Evolutionary conservation across 2,329 filamentous ascomycete genomes (phyloP), one percentile per base, ranked within the genome.

Genomic region (Aspergillus sp.): DNA sequence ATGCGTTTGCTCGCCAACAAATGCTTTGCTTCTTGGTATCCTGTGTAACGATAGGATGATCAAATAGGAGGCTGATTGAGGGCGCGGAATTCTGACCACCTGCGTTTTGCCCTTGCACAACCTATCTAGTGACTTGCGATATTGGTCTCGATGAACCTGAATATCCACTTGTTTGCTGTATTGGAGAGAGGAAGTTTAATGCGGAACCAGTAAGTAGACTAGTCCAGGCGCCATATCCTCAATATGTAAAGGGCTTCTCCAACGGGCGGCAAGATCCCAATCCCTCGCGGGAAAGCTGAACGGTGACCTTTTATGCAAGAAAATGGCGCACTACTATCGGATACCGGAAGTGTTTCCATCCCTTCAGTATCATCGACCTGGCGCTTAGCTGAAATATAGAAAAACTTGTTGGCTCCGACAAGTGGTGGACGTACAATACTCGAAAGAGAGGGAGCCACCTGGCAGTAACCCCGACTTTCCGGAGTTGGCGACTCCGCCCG

Each of bases 1-100:
- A 56, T 52, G 53, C 44, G 26, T 55, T 36, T 30, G 26, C 50
- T n/a, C n/a, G 22, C 51, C 42, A 53, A 38, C 43, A 36, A 15
- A n/a, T 36, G 32, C 20, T 49, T 12, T 26, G 5, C 34, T 4
- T 49, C 20, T 11, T 9, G 34, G 20, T n/a, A 30, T 45, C 41
- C 39, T 53, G 51, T 53, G 51, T 53, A 53, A 53, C 51, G 3
- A 3, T 17, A 30, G 17, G 26, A 5, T 18, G 5, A 24, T 30
- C 22, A 38, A 20, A 24, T 8, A 13, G 39, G n/a, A 17, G 18
- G n/a, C 18, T n/a, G n/a, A 2, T 42, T 11, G 39, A 9, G 17
- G 9, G n/a, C 39, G n/a, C n/a, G 17, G 24, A 36, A 18, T 38
- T 48, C 15, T 48, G 17, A 38, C 45, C 12, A 18, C 30, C 26